These are phyloP conservation scores for Escovopsis sp. DNA, from an alignment of 2,329 filamentous ascomycete species.

Conservation along the genomic window DNA sequence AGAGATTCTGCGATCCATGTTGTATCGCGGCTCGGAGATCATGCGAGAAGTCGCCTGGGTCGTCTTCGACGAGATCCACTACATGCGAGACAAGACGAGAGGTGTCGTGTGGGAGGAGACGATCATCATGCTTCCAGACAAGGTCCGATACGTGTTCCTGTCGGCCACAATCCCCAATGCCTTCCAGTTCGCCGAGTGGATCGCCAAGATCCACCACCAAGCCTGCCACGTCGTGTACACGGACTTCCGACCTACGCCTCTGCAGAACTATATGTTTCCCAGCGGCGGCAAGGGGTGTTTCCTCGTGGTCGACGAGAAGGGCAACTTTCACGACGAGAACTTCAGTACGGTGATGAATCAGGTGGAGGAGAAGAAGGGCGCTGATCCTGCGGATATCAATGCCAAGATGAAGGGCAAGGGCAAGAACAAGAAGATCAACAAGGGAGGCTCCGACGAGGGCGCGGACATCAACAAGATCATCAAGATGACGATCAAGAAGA, in stretches of 20 bases:
- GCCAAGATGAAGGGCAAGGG: constrained; percentile 75
- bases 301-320: constrained; percentile 91
- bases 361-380: constrained; percentile 75
- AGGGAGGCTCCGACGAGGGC: constrained; percentile 60
- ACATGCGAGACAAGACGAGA: constrained; percentile 84
- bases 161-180: constrained; percentile 97
- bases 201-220: constrained; percentile 92
- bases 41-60: constrained; percentile 99
- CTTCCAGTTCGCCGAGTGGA: constrained; percentile 99
- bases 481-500: constrained; percentile 96
- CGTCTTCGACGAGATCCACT: constrained; percentile 96
- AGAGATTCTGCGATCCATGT: constrained; percentile 95
- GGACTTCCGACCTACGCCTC: constrained; percentile 87
- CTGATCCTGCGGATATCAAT: constrained; percentile 63
- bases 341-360: constrained; percentile 91
- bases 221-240: constrained; percentile 98
- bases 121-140: constrained; percentile 93
- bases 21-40: constrained; percentile 95
- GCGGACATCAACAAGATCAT: constrained; percentile 95
- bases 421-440: constrained; percentile 83
- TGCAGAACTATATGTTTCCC: constrained; percentile 97
- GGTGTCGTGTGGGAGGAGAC: constrained; percentile 99
- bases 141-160: constrained; percentile 95
- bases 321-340: constrained; percentile 89
- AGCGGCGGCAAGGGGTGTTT: constrained; percentile 85